Evolutionary conservation across 768 basidiomycete species (phyloP), one percentile per base, ranked within the genome.

Genomic region (Serendipita sp.): DNA sequence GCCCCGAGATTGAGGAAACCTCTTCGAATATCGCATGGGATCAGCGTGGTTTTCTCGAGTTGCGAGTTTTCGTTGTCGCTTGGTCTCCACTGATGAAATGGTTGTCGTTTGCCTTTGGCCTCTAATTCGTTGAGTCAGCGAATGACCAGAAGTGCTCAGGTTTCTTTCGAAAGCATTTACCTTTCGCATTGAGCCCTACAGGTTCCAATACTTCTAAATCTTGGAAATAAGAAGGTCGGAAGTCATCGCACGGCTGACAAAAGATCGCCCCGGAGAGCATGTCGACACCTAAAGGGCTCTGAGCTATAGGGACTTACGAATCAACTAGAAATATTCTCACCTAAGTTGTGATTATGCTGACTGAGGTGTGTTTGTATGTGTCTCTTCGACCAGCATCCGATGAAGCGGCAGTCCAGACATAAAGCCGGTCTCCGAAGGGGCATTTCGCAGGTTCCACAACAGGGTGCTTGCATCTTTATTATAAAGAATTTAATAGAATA

Each of bases 1-100:
- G 92, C 86, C 1, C 91, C 90, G 0, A 95, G 81, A 71, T 95
- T 94, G 44, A 91, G 74, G 2, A 95, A 76, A 0, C 92, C 91
- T 63, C 88, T 78, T n/a, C 88, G 82, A 60, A 84, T 90, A 90
- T 61, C 11, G 30, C 3, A 43, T 48, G 7, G 44, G 22, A 64
- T 61, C 22, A 62, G 44, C 22, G 16, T n/a, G 20, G 14, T 24
- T 14, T 17, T n/a, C 24, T 22, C 16, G 16, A 63, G n/a, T 11
- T 22, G 28, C 17, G 26, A n/a, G 11, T 58, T 58, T 34, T 58
- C 53, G 4, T 22, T 34, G 3, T n/a, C 24, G 53, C n/a, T 58
- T 28, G 53, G 53, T 20, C 31, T 22, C 53, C 53, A 58, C 9
- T 9, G 17, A 11, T 58, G 20, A 31, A 26, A 58, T 11, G 4